Evolutionary conservation across 805 yeast species (phyloP).

Genomic region (Cyberlindnera petersonii): DNA sequence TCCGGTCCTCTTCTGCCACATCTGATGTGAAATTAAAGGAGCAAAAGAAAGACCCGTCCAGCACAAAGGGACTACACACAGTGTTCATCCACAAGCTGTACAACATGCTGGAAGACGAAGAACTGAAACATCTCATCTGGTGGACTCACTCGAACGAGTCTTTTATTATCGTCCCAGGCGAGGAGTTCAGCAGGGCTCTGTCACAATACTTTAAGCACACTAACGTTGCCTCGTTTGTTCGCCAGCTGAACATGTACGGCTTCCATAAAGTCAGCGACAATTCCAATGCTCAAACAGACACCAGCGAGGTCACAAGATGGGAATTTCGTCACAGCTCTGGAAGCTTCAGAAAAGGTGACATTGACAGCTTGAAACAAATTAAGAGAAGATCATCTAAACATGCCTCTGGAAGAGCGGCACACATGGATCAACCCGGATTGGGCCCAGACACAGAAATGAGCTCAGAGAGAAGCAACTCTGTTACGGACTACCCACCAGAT

Average conservation of each 20-base stretch:
- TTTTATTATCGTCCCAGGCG: slow-evolving; percentile 79
- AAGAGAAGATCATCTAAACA: slow-evolving; percentile 66
- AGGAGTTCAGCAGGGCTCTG: slow-evolving; percentile 73
- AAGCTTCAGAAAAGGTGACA: slow-evolving; percentile 75
- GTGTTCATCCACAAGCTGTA: slow-evolving; percentile 86
- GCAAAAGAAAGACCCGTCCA: slow-evolving; percentile 22
- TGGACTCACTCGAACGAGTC: slow-evolving; percentile 74
- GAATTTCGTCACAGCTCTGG: slow-evolving; percentile 86
- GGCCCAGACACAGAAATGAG: slow-evolving; percentile 21
- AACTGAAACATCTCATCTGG: slow-evolving; percentile 73
- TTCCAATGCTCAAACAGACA: slow-evolving; percentile 3
- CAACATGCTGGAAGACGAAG: slow-evolving; percentile 80
- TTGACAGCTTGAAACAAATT: slow-evolving; percentile 66
- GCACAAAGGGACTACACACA: slow-evolving; percentile 35
- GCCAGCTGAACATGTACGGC: slow-evolving; percentile 54
- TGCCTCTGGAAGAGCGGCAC: slow-evolving; percentile 18
- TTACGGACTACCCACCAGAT: slow-evolving; percentile 13
- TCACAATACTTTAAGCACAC: slow-evolving; percentile 73
- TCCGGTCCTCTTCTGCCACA: background rate
- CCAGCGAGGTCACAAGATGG: slow-evolving; percentile 46
- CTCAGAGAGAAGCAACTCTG: slow-evolving; percentile 22
- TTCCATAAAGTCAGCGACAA: slow-evolving; percentile 27
- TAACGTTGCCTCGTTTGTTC: slow-evolving; percentile 72
- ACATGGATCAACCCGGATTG: slow-evolving; percentile 7
- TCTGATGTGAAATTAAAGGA: slow-evolving; percentile 2